Conservation (phyloP, 208 protist species). For the Novymonas esmeraldas region DNA sequence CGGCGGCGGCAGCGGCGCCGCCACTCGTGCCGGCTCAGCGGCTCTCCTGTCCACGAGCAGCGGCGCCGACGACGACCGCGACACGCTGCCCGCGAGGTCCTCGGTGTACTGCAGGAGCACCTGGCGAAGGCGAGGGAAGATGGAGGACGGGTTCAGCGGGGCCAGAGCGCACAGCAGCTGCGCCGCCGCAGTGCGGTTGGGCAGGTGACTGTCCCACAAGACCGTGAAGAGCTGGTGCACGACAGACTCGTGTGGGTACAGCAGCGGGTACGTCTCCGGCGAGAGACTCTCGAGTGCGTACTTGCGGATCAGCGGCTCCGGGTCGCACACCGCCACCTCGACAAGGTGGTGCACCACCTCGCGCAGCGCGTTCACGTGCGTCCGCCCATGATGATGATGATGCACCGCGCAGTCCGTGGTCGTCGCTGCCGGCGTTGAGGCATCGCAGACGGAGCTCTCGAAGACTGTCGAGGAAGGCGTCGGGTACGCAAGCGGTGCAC, state of each 20-base stretch:
- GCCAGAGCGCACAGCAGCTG: slow-evolving; percentile 69
- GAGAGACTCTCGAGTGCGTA: slow-evolving; percentile 56
- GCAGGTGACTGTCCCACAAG: slow-evolving; percentile 67
- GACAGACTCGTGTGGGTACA: slow-evolving; percentile 65
- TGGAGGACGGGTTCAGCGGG: slow-evolving; percentile 44
- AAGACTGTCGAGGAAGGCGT: too few species aligned
- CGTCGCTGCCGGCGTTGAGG: not conserved
- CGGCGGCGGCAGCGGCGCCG: slow-evolving; percentile 38
- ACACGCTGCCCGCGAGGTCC: slow-evolving; percentile 38
- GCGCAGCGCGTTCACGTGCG: slow-evolving; percentile 67
- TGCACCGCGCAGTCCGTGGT: slow-evolving; percentile 18
- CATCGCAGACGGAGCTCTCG: not conserved
- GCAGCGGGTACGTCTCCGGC: slow-evolving; percentile 59
- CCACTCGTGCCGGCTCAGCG: too few species aligned
- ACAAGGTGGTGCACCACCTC: slow-evolving; percentile 70
- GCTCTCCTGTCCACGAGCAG: too few species aligned
- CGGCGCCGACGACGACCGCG: too few species aligned
- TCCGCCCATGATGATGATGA: slow-evolving; percentile 64
- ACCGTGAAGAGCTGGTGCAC: slow-evolving; percentile 68
- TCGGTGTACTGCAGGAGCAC: slow-evolving; percentile 56
- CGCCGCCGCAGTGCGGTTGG: slow-evolving; percentile 62
- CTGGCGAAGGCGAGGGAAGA: slow-evolving; percentile 77
- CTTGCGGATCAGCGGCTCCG: slow-evolving; percentile 64
- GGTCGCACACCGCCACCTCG: slow-evolving; percentile 69
- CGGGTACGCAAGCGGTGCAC: too few species aligned